Evolutionary conservation across 257 asterid genomes (phyloP), one percentile per base, ranked within the genome.

Genomic region (Lithospermum erythrorhizon): DNA sequence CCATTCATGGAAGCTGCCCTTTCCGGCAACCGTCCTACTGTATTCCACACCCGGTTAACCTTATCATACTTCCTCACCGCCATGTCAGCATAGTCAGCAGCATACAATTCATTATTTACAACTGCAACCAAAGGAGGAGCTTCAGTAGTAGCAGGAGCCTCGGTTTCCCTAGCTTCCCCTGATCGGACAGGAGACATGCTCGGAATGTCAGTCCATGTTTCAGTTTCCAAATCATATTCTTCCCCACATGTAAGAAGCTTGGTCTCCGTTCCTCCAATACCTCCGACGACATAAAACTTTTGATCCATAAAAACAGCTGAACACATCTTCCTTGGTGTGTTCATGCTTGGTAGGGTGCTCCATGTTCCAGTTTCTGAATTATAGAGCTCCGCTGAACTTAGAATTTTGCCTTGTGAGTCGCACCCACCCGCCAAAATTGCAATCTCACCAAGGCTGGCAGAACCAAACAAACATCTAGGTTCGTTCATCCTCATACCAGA

Each of bases 361-460:
- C 96, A 91, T 0, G 73, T 70, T 41, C 79, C 70, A 29, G 47
- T 55, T 67, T 79, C 82, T 3, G 85, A 79, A 65, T 79, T 76
- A 52, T 79, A 79, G 57, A 76, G 70, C 80, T 91, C 98, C 0
- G 96, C 95, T 2, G 85, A 76, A 60, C 65, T 70, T 23, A 79
- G 75, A 30, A 75, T 76, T 41, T 35, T 68, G 6, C 85, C 85
- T 19, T 66, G 61, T 4, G 82, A 73, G 48, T 84, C 91, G 27
- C 97, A 86, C 1, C 98, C 98, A 0, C 98, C 98, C 0, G 98
- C 98, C 32, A 93, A 57, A 52, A 93, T 86, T 0, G 99, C 97
- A 6, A 83, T 81, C 60, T 80, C 32, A 27, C 32, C 32, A 3
- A 27, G 32, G 32, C 32, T 27, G 32, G 32, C 32, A 27, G 32